Percentiles rank a stretch among this genome's conserved stretches.
phyloP scores from a whole-genome alignment of 2,329 filamentous ascomycete genomes.

The Ophiostoma australiae region DNA sequence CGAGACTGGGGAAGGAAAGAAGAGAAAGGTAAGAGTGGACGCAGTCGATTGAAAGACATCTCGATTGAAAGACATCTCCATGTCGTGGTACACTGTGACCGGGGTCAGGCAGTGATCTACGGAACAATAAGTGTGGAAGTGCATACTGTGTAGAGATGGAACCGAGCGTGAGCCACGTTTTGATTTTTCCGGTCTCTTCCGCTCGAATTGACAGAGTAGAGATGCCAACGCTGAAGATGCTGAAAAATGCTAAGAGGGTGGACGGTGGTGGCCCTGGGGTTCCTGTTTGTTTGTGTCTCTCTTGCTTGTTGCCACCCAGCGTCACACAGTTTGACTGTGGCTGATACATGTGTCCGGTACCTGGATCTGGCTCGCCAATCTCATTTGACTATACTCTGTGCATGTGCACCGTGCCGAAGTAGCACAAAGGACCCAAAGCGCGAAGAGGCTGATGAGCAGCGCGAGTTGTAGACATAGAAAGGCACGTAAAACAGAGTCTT shows the following conservation, averaged over 20 bases:
- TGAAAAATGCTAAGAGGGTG: too few species aligned
- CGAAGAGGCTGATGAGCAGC: background rate
- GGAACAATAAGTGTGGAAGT: too few species aligned
- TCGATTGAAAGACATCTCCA: too few species aligned
- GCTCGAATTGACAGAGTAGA: background rate
- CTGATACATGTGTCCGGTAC: conserved; percentile 8
- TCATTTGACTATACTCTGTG: conserved; percentile 14
- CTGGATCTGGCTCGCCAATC: conserved; percentile 20
- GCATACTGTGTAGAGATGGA: too few species aligned
- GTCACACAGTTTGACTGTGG: background rate
- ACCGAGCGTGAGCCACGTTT: background rate
- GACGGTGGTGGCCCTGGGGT: too few species aligned
- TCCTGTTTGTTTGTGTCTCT: background rate
- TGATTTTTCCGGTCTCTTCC: background rate
- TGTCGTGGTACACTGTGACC: too few species aligned
- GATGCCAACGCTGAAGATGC: too few species aligned
- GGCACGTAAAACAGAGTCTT: background rate
- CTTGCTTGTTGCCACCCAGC: background rate
- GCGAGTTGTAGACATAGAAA: background rate
- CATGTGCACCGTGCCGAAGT: background rate
- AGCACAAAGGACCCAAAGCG: background rate
- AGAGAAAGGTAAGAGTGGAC: too few species aligned
- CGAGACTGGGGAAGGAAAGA: too few species aligned
- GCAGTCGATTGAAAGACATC: too few species aligned
- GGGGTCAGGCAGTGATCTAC: too few species aligned